Evolutionary conservation across 768 basidiomycete species (phyloP).

Genomic region (Amanita molliuscula): DNA sequence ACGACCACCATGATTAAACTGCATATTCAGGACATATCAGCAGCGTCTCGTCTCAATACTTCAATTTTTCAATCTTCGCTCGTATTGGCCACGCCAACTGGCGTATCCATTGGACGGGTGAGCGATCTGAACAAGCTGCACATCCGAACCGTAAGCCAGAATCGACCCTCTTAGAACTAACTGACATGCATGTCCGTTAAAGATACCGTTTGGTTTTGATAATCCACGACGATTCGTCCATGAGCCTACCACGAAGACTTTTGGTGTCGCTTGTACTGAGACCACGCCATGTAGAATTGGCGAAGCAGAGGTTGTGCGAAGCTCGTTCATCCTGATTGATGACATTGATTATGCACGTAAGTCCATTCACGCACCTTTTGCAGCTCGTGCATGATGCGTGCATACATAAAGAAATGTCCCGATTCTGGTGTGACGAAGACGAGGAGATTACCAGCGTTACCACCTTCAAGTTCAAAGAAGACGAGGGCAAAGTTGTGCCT

Average conservation of each 20-base stretch:
- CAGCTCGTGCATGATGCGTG: neutral
- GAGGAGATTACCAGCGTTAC: constrained; percentile 59
- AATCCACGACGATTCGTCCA: constrained; percentile 63
- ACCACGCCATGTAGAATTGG: constrained; percentile 44
- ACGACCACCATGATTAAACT: neutral
- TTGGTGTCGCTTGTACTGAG: constrained; percentile 58
- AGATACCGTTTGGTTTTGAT: constrained; percentile 67
- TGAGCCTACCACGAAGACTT: constrained; percentile 38
- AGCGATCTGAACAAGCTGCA: constrained; percentile 69
- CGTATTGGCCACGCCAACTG: constrained; percentile 42
- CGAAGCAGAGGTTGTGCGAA: constrained; percentile 31
- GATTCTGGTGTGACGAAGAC: constrained; percentile 34
- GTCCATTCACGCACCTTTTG: constrained; percentile 14
- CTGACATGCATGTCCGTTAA: constrained; percentile 4
- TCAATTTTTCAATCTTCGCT: constrained; percentile 39
- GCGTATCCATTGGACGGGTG: constrained; percentile 57
- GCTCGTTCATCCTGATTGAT: constrained; percentile 59
- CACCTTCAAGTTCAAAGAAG: constrained; percentile 20
- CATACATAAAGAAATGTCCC: constrained; percentile 27
- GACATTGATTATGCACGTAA: constrained; percentile 53
- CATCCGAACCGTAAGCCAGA: constrained; percentile 53
- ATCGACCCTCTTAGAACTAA: neutral
- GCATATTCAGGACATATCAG: constrained; percentile 35
- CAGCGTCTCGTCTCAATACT: constrained; percentile 41
- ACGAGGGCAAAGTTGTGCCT: constrained; percentile 21